Conservation (phyloP, 2,329 filamentous ascomycete genomes). For the Aspergillus thermomutatus region DNA sequence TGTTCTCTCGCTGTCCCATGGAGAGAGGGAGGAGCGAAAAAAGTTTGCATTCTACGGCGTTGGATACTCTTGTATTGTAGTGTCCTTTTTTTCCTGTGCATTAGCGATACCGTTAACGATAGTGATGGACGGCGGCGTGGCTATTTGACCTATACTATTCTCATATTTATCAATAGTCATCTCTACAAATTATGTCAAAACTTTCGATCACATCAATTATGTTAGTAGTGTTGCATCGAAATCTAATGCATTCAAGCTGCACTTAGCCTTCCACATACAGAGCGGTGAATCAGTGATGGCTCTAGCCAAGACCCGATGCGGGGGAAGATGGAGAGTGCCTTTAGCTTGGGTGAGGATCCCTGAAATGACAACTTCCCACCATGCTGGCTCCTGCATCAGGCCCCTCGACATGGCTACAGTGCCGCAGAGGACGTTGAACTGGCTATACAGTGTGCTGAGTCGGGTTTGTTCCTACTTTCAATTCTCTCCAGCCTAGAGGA, state of each 20-base stretch:
- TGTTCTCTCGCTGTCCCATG: not conserved
- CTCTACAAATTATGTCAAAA: not conserved
- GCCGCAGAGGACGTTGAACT: conserved; percentile 86
- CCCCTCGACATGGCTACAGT: conserved; percentile 57
- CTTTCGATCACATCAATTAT: not conserved
- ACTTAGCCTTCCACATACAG: not conserved
- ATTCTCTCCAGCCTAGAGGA: not conserved
- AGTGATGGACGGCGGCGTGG: conserved; percentile 2
- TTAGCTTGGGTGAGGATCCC: not conserved
- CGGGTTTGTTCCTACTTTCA: conserved; percentile 50
- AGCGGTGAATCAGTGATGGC: too few species aligned
- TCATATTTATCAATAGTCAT: not conserved
- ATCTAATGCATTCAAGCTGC: not conserved
- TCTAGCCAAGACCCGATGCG: not conserved
- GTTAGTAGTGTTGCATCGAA: too few species aligned
- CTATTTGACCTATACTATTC: conserved; percentile 1
- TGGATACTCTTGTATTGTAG: conserved; percentile 5
- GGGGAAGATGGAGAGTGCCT: not conserved
- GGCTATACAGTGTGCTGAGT: conserved; percentile 88
- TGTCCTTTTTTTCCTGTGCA: conserved; percentile 4
- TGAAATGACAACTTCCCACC: conserved; percentile 2
- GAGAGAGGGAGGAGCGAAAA: not conserved
- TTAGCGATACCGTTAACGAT: conserved; percentile 10
- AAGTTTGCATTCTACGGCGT: conserved; percentile 9
- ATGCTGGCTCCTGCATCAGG: conserved; percentile 11